Evolutionary conservation across 2,329 filamentous ascomycete genomes (phyloP).

Genomic region (Aspergillus sp.): DNA sequence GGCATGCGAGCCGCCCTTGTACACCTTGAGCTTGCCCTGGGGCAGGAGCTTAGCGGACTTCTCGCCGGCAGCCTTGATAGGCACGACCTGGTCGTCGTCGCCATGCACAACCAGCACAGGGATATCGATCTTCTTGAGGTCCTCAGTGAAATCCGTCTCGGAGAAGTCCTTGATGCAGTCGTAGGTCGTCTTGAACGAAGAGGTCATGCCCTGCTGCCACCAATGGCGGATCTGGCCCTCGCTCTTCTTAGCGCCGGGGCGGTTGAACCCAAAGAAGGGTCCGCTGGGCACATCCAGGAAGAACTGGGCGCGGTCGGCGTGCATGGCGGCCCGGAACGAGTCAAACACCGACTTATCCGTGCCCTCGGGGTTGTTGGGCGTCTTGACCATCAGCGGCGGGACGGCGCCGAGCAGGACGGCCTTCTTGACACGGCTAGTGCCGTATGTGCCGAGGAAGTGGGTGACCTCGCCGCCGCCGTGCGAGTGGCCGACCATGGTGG

Average conservation of each 20-base stretch:
- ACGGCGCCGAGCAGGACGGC: constrained; percentile 41
- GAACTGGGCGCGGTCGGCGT: constrained; percentile 34
- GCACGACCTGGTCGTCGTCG: constrained; percentile 43
- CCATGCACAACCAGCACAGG: constrained; percentile 43
- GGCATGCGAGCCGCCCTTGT: constrained; percentile 39
- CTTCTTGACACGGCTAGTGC: constrained; percentile 38
- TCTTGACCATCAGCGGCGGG: constrained; percentile 37
- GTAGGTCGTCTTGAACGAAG: constrained; percentile 39
- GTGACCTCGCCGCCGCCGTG: constrained; percentile 45
- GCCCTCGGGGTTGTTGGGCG: constrained; percentile 33
- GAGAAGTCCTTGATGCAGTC: constrained; percentile 43
- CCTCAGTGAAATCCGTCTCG: constrained; percentile 43
- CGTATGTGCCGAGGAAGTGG: constrained; percentile 35
- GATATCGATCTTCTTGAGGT: constrained; percentile 40
- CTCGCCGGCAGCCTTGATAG: constrained; percentile 29
- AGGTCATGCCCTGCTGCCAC: constrained; percentile 42
- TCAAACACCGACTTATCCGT: constrained; percentile 39
- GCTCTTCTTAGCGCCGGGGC: constrained; percentile 26
- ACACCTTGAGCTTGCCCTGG: constrained; percentile 41
- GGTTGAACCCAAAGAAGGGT: constrained; percentile 38
- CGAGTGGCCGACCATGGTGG: constrained; percentile 40
- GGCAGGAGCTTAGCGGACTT: constrained; percentile 36
- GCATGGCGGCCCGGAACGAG: constrained; percentile 36
- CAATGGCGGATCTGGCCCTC: constrained; percentile 41
- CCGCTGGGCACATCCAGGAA: constrained; percentile 36